These are phyloP conservation scores for Sugiyamaella chiloensis DNA, from an alignment of 805 yeast species.

Conservation along the genomic window DNA sequence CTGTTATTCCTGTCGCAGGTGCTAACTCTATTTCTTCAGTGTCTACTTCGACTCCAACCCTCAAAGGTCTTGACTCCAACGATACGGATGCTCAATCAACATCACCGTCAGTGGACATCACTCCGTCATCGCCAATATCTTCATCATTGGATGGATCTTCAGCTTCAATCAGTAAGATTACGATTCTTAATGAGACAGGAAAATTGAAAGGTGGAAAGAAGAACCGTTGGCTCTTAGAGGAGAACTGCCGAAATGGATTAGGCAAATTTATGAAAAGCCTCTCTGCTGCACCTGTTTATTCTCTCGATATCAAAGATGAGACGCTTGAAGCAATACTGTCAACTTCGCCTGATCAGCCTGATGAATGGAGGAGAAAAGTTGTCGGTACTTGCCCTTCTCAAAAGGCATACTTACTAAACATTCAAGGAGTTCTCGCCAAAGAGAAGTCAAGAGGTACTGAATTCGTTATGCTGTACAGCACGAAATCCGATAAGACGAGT, in stretches of 20 bases:
- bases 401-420: slow-evolving; percentile 70
- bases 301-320: slow-evolving; percentile 78
- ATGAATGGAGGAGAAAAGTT: slow-evolving; percentile 69
- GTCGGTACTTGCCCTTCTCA: slow-evolving; percentile 82
- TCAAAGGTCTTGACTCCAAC: slow-evolving; percentile 1
- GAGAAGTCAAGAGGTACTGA: slow-evolving; percentile 69
- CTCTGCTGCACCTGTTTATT: slow-evolving; percentile 66
- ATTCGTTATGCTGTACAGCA: slow-evolving; percentile 74
- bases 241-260: slow-evolving; percentile 63
- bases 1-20: neutral
- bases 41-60: neutral
- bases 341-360: slow-evolving; percentile 30
- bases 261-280: slow-evolving; percentile 51
- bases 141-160: neutral
- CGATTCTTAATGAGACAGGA: slow-evolving; percentile 75
- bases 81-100: neutral
- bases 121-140: neutral
- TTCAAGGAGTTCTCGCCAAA: slow-evolving; percentile 65
- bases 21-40: neutral
- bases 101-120: neutral
- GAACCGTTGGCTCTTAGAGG: slow-evolving; percentile 78
- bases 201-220: slow-evolving; percentile 66
- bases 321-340: slow-evolving; percentile 68
- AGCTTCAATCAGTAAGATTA: slow-evolving; percentile 17
- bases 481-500: slow-evolving; percentile 70